Evolutionary conservation across 345 rosid genomes (phyloP), one percentile per base, ranked within the genome.

Genomic region (rapeseed (Brassica napus)): DNA sequence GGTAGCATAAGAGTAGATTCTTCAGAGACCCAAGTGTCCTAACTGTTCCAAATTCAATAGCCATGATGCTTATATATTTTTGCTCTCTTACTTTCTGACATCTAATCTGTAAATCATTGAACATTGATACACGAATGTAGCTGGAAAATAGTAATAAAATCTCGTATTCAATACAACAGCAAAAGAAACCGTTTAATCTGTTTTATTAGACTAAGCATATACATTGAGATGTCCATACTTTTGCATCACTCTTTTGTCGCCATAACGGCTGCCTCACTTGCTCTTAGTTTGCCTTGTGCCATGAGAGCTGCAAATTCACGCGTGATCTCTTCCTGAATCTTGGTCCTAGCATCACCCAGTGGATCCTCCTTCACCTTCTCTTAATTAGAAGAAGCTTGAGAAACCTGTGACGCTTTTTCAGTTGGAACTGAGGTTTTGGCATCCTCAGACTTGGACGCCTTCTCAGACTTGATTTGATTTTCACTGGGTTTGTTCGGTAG

Each of bases 251-350:
- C 82, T 83, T 84, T 89, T 0, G 98, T 86, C 1, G 97, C 99
- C 49, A 91, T 81, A 5, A 98, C 88, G 0, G 99, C 99, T 15
- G 98, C 99, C 79, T 95, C 98, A 63, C 97, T 88, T 23, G 98
- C 98, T 0, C 91, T 85, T 76, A 89, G 28, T 5, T 93, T 85
- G n/a, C 99, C 97, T 12, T 86, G 83, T 0, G 94, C 97, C 99
- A 95, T 95, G 68, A 95, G 79, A 8, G 89, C 88, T 3, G 87
- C 85, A 77, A 93, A 93, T 79, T 95, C 98, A 2, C 83, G 83
- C 24, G 75, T 72, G 2, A 93, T 95, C 87, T 95, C 99, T 71
- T 93, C 96, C 78, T 93, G 97, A 83, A 95, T 90, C 82, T 89
- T 91, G 86, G 78, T 82, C 71, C 97, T 81, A 9, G 96, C 95